Percentiles rank a stretch among this genome's conserved stretches.
These are phyloP conservation scores for Tricholoma sp. DNA, from an alignment of 768 basidiomycete genomes.

Conservation along the genomic window DNA sequence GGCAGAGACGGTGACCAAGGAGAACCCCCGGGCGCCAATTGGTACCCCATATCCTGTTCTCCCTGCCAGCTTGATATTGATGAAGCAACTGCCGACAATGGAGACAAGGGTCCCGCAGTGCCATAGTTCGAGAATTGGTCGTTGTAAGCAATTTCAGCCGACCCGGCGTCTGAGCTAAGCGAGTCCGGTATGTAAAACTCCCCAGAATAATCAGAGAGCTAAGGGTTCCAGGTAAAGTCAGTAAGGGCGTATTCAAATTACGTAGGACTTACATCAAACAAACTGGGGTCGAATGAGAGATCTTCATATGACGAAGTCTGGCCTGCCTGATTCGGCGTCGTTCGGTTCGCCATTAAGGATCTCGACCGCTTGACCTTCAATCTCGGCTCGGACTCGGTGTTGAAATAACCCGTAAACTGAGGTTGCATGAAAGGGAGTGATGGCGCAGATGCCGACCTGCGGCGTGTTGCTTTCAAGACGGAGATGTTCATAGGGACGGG, in stretches of 20 bases:
- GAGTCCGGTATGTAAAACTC: slow-evolving; percentile 6
- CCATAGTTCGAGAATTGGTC: slow-evolving; percentile 8
- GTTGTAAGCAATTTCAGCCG: slow-evolving; percentile 5
- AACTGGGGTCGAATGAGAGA: slow-evolving; percentile 6
- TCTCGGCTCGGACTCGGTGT: slow-evolving; percentile 1
- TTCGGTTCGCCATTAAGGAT: slow-evolving; percentile 11
- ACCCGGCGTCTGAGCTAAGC: slow-evolving; percentile 11
- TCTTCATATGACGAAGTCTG: slow-evolving; percentile 5
- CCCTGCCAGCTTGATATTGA: slow-evolving; percentile 38
- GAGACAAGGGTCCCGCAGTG: slow-evolving; percentile 16
- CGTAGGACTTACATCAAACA: slow-evolving; percentile 7
- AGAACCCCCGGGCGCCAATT: background rate
- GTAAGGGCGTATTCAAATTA: background rate
- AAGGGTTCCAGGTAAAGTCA: background rate
- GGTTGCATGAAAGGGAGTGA: slow-evolving; percentile 10
- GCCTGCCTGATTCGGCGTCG: background rate
- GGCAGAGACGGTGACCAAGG: slow-evolving; percentile 8
- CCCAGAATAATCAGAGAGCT: background rate
- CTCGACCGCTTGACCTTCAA: slow-evolving; percentile 14
- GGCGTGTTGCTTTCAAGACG: slow-evolving; percentile 19
- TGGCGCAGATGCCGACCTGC: slow-evolving; percentile 30
- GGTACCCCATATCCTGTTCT: slow-evolving; percentile 12
- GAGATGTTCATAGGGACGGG: slow-evolving; percentile 11
- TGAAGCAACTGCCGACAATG: slow-evolving; percentile 27
- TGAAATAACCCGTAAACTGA: background rate